Percentiles rank a stretch among this genome's conserved stretches.
These are phyloP conservation scores for Hypomontagnella submonticulosa DNA, from an alignment of 495 filamentous ascomycete species.

Conservation along the genomic window DNA sequence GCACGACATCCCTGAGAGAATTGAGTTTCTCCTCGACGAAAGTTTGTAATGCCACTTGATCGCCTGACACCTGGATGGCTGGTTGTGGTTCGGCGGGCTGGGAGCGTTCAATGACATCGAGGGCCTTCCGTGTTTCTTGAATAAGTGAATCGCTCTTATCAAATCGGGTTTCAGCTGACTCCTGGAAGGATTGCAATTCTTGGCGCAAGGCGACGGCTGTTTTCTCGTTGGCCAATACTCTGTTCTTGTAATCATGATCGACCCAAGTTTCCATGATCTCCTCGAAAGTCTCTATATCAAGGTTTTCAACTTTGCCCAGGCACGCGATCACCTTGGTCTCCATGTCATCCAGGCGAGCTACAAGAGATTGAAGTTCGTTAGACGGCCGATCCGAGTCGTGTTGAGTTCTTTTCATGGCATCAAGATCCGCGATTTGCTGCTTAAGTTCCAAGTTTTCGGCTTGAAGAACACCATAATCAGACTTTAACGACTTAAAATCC, in stretches of 20 bases:
- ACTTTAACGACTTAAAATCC: conserved; percentile 21
- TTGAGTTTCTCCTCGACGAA: conserved; percentile 25
- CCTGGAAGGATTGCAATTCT: conserved; percentile 10
- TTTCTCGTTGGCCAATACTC: conserved; percentile 25
- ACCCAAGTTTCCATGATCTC: conserved; percentile 42
- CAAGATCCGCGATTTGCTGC: conserved; percentile 4
- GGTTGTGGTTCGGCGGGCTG: neutral
- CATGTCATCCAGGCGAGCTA: conserved; percentile 15
- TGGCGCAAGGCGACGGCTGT: conserved; percentile 6
- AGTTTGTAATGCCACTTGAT: neutral
- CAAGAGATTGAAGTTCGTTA: conserved; percentile 17
- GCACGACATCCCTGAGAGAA: neutral
- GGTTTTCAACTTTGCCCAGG: conserved; percentile 39
- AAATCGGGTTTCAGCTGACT: conserved; percentile 6
- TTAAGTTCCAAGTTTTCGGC: conserved; percentile 29
- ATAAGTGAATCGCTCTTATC: conserved; percentile 9
- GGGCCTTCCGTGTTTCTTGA: conserved; percentile 5
- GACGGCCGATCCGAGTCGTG: conserved; percentile 11
- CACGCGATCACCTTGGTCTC: conserved; percentile 13
- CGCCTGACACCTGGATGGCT: neutral
- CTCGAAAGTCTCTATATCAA: conserved; percentile 40
- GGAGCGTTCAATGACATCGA: conserved; percentile 3
- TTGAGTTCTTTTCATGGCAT: conserved; percentile 3
- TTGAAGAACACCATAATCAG: conserved; percentile 20
- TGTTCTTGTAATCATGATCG: conserved; percentile 40